Conservation (phyloP, 441 rosid genomes). For the Populus hybrid region DNA sequence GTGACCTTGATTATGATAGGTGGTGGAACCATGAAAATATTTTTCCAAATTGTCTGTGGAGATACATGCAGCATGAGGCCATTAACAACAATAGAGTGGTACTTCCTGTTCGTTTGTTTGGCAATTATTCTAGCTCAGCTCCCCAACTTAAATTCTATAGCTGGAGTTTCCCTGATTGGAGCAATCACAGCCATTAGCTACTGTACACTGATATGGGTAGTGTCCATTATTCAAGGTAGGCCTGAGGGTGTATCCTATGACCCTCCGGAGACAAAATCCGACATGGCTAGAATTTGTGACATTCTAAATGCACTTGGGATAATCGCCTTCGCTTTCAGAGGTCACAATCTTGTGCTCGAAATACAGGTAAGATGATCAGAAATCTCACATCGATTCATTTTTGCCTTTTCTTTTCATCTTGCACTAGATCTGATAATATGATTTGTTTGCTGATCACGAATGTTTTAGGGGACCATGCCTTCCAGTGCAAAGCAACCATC, state of each 20-base stretch:
- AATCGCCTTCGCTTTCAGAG: constrained; percentile 57
- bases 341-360: constrained; percentile 62
- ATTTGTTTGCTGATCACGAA: background rate
- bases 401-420: background rate
- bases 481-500: constrained; percentile 46
- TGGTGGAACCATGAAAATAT: constrained; percentile 42
- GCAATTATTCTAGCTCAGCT: constrained; percentile 51
- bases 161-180: constrained; percentile 56
- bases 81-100: constrained; percentile 41
- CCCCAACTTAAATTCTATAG: constrained; percentile 62
- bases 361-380: constrained; percentile 47
- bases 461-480: constrained; percentile 62
- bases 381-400: background rate
- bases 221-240: constrained; percentile 29
- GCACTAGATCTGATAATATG: background rate
- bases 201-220: constrained; percentile 47
- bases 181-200: constrained; percentile 55
- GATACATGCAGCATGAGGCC: constrained; percentile 23
- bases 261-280: constrained; percentile 18
- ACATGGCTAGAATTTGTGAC: constrained; percentile 16
- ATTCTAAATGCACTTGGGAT: constrained; percentile 49
- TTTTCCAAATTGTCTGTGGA: constrained; percentile 40
- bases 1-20: constrained; percentile 54
- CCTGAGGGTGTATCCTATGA: constrained; percentile 30
- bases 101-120: constrained; percentile 39